phyloP scores from a whole-genome alignment of 2,329 filamentous ascomycete genomes.

The Tolypocladium nubicola region DNA sequence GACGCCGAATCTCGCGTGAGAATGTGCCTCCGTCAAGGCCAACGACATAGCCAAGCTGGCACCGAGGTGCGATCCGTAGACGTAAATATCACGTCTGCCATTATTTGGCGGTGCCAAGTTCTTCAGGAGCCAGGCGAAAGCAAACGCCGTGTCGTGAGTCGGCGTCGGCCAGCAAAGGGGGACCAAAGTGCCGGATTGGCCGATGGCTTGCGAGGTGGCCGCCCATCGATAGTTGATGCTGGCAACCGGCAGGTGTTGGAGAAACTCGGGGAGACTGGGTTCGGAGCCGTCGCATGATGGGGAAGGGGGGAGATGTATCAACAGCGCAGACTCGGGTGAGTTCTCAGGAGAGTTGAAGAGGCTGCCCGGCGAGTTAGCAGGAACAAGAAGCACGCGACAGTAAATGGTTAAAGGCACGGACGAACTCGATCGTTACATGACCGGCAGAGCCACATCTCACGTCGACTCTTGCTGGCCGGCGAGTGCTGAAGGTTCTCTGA shows the following conservation, averaged over 20 bases:
- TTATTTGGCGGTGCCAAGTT: slow-evolving; percentile 27
- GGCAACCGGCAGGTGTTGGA: slow-evolving; percentile 33
- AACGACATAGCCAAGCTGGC: slow-evolving; percentile 46
- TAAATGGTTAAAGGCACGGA: neutral
- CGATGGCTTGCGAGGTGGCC: slow-evolving; percentile 9
- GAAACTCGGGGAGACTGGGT: slow-evolving; percentile 27
- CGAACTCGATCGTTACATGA: slow-evolving; percentile 39
- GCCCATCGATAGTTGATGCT: slow-evolving; percentile 52
- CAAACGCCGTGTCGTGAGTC: slow-evolving; percentile 43
- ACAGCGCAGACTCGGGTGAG: slow-evolving; percentile 29
- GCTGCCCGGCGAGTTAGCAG: slow-evolving; percentile 20
- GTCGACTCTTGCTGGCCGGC: slow-evolving; percentile 25
- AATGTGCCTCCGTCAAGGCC: slow-evolving; percentile 43
- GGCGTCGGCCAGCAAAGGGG: slow-evolving; percentile 42
- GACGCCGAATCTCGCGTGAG: slow-evolving; percentile 32
- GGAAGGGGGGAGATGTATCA: slow-evolving; percentile 45
- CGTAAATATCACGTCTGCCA: slow-evolving; percentile 25
- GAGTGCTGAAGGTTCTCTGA: slow-evolving; percentile 6
- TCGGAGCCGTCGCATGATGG: slow-evolving; percentile 18
- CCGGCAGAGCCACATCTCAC: slow-evolving; percentile 40
- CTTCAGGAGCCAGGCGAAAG: slow-evolving; percentile 40
- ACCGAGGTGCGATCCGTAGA: slow-evolving; percentile 49
- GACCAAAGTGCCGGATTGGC: slow-evolving; percentile 4
- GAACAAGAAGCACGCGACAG: neutral
- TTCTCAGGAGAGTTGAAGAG: slow-evolving; percentile 35